Evolutionary conservation across 2,329 filamentous ascomycete species (phyloP).

Genomic region (Fusarium sp.): DNA sequence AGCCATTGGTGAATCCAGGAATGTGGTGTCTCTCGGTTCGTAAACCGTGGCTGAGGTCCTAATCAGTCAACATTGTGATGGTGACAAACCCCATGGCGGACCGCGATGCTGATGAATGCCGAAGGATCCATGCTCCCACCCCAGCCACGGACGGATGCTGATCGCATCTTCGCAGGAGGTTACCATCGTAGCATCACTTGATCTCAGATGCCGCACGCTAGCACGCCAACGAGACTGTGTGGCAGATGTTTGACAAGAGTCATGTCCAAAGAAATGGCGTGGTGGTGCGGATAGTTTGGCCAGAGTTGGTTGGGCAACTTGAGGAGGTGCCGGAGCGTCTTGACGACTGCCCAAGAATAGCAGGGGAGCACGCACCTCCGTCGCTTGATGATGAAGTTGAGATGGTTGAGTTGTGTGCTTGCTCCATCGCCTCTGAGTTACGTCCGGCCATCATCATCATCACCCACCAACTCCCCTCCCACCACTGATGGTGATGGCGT

Average conservation of each 20-base stretch:
- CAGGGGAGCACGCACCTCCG: background rate
- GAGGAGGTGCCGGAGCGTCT: constrained; percentile 3
- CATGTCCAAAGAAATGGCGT: constrained; percentile 23
- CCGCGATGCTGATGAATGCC: constrained; percentile 21
- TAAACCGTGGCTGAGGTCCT: background rate
- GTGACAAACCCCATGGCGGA: constrained; percentile 4
- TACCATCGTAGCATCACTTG: constrained; percentile 38
- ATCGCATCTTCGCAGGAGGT: constrained; percentile 27
- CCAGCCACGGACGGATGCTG: constrained; percentile 14
- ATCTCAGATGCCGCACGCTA: constrained; percentile 39
- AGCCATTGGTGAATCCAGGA: background rate
- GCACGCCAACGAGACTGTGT: constrained; percentile 11
- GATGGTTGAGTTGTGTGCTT: constrained; percentile 12
- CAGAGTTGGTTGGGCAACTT: constrained; percentile 9
- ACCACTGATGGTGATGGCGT: constrained; percentile 14
- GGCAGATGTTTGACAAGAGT: constrained; percentile 33
- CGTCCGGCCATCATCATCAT: constrained; percentile 21
- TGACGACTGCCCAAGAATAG: constrained; percentile 6
- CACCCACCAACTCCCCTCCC: background rate
- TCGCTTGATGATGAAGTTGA: background rate
- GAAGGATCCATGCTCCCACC: constrained; percentile 19
- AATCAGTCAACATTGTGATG: background rate
- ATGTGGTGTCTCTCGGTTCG: background rate
- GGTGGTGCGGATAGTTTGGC: constrained; percentile 19
- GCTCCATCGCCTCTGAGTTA: constrained; percentile 14